phyloP scores from a whole-genome alignment of 2,329 filamentous ascomycete genomes.

The Cladosporium sp. region DNA sequence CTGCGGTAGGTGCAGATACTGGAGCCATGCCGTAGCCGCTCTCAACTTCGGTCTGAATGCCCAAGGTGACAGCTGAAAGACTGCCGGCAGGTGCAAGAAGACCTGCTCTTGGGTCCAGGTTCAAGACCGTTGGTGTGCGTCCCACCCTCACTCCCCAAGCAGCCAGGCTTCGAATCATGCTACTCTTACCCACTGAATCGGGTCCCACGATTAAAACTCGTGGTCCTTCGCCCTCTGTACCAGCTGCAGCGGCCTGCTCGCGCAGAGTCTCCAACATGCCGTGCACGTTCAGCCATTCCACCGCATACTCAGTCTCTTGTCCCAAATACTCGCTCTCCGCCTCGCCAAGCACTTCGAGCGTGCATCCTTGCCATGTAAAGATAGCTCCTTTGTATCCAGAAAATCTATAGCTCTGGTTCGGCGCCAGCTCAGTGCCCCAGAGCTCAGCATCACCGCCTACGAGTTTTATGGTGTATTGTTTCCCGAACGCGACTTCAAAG shows the following conservation, averaged over 20 bases:
- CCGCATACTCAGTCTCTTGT: slow-evolving; percentile 72
- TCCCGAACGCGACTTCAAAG: slow-evolving; percentile 35
- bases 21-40: slow-evolving; percentile 81
- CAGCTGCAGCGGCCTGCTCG: slow-evolving; percentile 45
- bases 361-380: slow-evolving; percentile 88
- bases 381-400: slow-evolving; percentile 79
- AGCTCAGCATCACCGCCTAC: slow-evolving; percentile 81
- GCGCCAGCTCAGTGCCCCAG: slow-evolving; percentile 89
- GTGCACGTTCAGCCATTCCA: slow-evolving; percentile 79
- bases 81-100: slow-evolving; percentile 61
- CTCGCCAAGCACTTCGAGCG: slow-evolving; percentile 71
- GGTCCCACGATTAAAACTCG: slow-evolving; percentile 81
- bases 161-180: slow-evolving; percentile 53
- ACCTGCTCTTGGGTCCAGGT: slow-evolving; percentile 73
- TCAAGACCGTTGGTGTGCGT: slow-evolving; percentile 75
- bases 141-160: slow-evolving; percentile 78
- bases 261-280: slow-evolving; percentile 76
- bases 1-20: slow-evolving; percentile 80
- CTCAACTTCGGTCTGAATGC: slow-evolving; percentile 81
- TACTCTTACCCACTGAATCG: slow-evolving; percentile 67
- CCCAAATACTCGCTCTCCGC: slow-evolving; percentile 65
- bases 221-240: slow-evolving; percentile 52
- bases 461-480: slow-evolving; percentile 51
- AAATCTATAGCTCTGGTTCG: slow-evolving; percentile 75
- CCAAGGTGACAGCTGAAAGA: slow-evolving; percentile 80